Evolutionary conservation across 2,329 filamentous ascomycete genomes (phyloP), one percentile per base, ranked within the genome.

Genomic region (Diatrype stigma): DNA sequence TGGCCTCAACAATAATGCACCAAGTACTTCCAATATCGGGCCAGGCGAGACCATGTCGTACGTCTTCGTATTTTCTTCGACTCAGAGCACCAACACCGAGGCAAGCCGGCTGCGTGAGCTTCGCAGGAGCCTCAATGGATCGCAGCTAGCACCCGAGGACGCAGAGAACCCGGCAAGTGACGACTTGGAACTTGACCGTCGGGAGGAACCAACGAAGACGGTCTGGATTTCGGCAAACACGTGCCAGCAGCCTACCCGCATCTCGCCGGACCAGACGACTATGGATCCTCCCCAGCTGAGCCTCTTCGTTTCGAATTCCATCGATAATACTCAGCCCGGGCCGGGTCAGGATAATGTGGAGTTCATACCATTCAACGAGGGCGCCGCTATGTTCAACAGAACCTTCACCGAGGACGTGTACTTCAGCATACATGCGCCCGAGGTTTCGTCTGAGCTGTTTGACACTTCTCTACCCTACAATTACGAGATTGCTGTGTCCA

Each of bases 171-270:
- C 22, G 58, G 60, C n/a, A 61, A 51, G 28, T 46, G 42, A 37
- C 6, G 50, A 53, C 16, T 42, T 46, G 30, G 61, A 57, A 55
- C 51, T 57, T 37, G 49, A 38, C 23, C 61, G 56, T 22, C 61
- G 66, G 48, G 57, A 64, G 51, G 56, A 63, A 47, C 56, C 69
- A 22, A 68, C 69, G 16, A 75, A 70, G 40, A 81, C 71, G 2
- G 74, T 97, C 3, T 96, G 87, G 67, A 78, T 99, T 49, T 91
- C 91, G 2, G 84, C 91, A 42, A 97, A 91, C 58, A 92, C 89
- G 1, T 99, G 94, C 68, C 70, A 82, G 23, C 90, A 95, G 61
- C 94, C 93, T 12, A 66, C 70, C 19, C 74, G 77, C 38, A 80
- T 79, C 38, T 72, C 70, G 8, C 73, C 73, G 2, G 70, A 73